Evolutionary conservation across 176 grass and related monocot species (phyloP).

Genomic region (Secale cereale): DNA sequence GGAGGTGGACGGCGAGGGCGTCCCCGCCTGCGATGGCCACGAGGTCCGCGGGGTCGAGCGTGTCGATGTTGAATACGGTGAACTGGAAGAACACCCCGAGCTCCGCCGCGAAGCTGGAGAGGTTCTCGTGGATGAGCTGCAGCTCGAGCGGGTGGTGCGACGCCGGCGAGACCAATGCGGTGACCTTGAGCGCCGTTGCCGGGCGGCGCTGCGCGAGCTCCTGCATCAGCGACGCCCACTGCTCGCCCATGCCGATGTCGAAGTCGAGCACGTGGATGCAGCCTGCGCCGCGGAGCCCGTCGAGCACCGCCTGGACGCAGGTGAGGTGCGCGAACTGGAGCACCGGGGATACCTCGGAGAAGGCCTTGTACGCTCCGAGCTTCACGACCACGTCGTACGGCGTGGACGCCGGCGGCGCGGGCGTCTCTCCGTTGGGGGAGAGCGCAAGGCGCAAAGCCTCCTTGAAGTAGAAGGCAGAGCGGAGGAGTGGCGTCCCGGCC

Average conservation of each 20-base stretch:
- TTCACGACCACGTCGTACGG: slow-evolving; percentile 71
- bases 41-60: slow-evolving; percentile 51
- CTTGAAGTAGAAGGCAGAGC: slow-evolving; percentile 97
- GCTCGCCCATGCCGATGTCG: slow-evolving; percentile 86
- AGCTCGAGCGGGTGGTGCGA: slow-evolving; percentile 79
- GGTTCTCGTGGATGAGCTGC: slow-evolving; percentile 73
- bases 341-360: slow-evolving; percentile 72
- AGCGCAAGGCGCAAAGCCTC: slow-evolving; percentile 69
- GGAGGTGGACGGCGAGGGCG: slow-evolving; percentile 72
- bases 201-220: slow-evolving; percentile 69
- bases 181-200: slow-evolving; percentile 57
- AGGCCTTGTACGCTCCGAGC: slow-evolving; percentile 77
- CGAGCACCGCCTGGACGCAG: slow-evolving; percentile 77
- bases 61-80: slow-evolving; percentile 57
- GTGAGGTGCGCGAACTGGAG: slow-evolving; percentile 91
- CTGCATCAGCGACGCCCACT: slow-evolving; percentile 95
- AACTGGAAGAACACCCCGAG: slow-evolving; percentile 71
- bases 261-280: slow-evolving; percentile 88
- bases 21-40: slow-evolving; percentile 37
- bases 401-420: slow-evolving; percentile 26
- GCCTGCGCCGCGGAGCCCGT: slow-evolving; percentile 44
- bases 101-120: slow-evolving; percentile 60
- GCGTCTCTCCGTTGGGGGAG: slow-evolving; percentile 28
- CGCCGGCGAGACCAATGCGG: slow-evolving; percentile 62
- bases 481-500: slow-evolving; percentile 88